phyloP scores from a whole-genome alignment of 1,139 yeast species.

The Spathaspora sp. region DNA sequence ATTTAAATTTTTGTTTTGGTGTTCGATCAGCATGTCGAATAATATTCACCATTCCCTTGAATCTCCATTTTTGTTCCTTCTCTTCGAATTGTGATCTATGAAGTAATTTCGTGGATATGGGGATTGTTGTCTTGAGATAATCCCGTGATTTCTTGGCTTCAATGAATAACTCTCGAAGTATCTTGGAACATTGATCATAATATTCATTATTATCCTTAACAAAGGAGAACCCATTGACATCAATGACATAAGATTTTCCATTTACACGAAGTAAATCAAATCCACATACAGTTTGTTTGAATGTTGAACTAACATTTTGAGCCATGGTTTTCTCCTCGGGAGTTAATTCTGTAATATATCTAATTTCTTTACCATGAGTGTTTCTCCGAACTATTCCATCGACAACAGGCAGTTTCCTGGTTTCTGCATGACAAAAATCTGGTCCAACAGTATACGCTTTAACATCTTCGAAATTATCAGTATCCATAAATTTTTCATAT shows the following conservation, averaged over 20 bases:
- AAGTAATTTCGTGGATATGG: conserved; percentile 35
- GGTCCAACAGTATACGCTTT: conserved; percentile 97
- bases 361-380: conserved; percentile 94
- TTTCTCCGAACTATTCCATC: conserved; percentile 97
- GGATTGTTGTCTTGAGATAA: conserved; percentile 38
- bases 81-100: conserved; percentile 58
- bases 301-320: conserved; percentile 64
- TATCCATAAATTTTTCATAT: conserved; percentile 95
- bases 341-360: conserved; percentile 81
- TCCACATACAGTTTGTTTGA: conserved; percentile 97
- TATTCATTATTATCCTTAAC: conserved; percentile 90
- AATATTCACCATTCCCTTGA: conserved; percentile 89
- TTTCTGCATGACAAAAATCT: conserved; percentile 92
- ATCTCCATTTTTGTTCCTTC: conserved; percentile 93
- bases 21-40: conserved; percentile 98
- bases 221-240: conserved; percentile 96
- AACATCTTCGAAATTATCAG: conserved; percentile 97
- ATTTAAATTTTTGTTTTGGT: conserved; percentile 97
- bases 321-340: conserved; percentile 82
- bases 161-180: conserved; percentile 71
- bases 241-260: conserved; percentile 90
- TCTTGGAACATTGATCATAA: conserved; percentile 80
- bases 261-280: conserved; percentile 89
- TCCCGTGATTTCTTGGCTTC: conserved; percentile 52
- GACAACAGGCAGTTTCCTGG: conserved; percentile 97